phyloP scores from a whole-genome alignment of 148 eudicot genomes.

The Nyssa sinensis region DNA sequence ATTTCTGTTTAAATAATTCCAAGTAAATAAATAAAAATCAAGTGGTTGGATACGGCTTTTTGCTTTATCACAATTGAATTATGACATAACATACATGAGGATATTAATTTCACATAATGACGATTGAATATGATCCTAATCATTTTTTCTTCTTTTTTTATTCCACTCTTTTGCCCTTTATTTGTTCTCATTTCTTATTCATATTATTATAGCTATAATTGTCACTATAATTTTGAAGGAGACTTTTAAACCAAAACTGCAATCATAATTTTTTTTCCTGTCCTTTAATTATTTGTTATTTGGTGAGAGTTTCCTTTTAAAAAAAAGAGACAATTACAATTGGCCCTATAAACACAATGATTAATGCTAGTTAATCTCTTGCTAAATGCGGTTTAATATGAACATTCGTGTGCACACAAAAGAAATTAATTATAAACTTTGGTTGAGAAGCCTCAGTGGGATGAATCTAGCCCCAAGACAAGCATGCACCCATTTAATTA shows the following conservation, averaged over 20 bases:
- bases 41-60: too few relatives aligned
- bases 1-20: too few relatives aligned
- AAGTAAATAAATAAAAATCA: too few relatives aligned
- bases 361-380: not conserved
- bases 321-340: not conserved
- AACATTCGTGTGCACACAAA: not conserved
- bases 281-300: not conserved
- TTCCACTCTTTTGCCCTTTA: slow-evolving; percentile 1
- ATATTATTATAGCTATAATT: slow-evolving; percentile 12
- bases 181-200: slow-evolving; percentile 10
- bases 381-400: not conserved
- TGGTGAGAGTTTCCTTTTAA: not conserved
- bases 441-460: too few relatives aligned
- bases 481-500: too few relatives aligned
- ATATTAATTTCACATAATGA: not conserved
- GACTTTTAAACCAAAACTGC: slow-evolving; percentile 17
- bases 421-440: too few relatives aligned
- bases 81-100: not conserved
- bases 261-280: slow-evolving; percentile 7
- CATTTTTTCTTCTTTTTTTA: slow-evolving; percentile 4
- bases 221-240: slow-evolving; percentile 14
- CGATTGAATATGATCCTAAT: not conserved
- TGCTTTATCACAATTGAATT: too few relatives aligned
- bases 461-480: too few relatives aligned
- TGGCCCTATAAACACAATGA: not conserved